Evolutionary conservation across 2,329 filamentous ascomycete genomes (phyloP).

Genomic region (Acarospora socialis): DNA sequence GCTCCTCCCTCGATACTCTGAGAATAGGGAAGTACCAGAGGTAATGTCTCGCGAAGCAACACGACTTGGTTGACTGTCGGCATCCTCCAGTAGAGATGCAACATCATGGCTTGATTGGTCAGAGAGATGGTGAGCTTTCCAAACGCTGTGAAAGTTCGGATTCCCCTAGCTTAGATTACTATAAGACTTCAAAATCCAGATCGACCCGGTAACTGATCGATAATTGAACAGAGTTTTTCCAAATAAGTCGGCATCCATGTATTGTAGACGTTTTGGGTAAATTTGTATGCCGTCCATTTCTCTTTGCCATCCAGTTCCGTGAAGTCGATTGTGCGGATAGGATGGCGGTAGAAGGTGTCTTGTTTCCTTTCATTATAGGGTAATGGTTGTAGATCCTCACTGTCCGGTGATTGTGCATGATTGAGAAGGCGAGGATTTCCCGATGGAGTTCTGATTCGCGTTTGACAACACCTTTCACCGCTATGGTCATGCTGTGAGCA

Average conservation of each 20-base stretch:
- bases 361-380: slow-evolving; percentile 14
- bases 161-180: not conserved
- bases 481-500: slow-evolving; percentile 19
- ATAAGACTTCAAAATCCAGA: not conserved
- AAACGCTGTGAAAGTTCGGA: not conserved
- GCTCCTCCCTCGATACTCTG: slow-evolving; percentile 1
- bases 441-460: slow-evolving; percentile 19
- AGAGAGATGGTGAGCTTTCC: not conserved
- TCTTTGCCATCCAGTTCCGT: slow-evolving; percentile 20
- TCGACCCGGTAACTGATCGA: slow-evolving; percentile 13
- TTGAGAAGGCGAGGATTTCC: slow-evolving; percentile 15
- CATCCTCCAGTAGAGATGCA: slow-evolving; percentile 1
- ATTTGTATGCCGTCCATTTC: slow-evolving; percentile 23
- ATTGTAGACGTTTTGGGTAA: slow-evolving; percentile 24
- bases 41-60: slow-evolving; percentile 4
- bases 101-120: not conserved
- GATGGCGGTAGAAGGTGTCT: slow-evolving; percentile 26
- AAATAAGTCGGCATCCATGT: slow-evolving; percentile 15
- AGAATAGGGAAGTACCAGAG: slow-evolving; percentile 5
- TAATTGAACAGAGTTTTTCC: slow-evolving; percentile 21
- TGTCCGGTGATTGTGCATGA: slow-evolving; percentile 15
- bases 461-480: slow-evolving; percentile 22
- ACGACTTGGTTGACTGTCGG: not conserved
- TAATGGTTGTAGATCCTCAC: slow-evolving; percentile 18
- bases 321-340: slow-evolving; percentile 22